phyloP scores from a whole-genome alignment of 129 eudicot genomes.

The Apium graveolens region DNA sequence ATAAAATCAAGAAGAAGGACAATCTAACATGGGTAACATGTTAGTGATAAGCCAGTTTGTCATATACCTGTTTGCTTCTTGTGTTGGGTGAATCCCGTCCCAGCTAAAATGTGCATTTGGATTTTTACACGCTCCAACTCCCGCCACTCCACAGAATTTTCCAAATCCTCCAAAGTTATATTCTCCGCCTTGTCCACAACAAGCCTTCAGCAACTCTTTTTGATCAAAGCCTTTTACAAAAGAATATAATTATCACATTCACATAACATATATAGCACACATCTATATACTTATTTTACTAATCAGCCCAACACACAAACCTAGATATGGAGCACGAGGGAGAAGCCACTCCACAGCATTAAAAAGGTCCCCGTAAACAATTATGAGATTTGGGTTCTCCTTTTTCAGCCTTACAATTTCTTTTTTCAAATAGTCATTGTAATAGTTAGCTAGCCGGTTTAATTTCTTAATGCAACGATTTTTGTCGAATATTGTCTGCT shows the following conservation, averaged over 20 bases:
- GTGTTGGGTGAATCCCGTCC: constrained; percentile 31
- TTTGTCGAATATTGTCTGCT: background rate
- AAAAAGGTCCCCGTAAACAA: constrained; percentile 24
- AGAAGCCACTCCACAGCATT: constrained; percentile 14
- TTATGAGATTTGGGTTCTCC: background rate
- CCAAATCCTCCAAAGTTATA: constrained; percentile 5
- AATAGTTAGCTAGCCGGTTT: constrained; percentile 8
- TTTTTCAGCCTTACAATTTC: background rate
- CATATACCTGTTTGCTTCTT: constrained; percentile 13
- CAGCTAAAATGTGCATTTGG: constrained; percentile 15
- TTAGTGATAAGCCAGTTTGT: background rate
- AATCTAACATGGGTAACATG: background rate
- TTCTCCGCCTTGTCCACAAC: constrained; percentile 28
- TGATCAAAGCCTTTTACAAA: constrained; percentile 12
- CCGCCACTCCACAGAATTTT: constrained; percentile 17
- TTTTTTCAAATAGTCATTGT: constrained; percentile 10
- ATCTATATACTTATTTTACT: background rate
- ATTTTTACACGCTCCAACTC: constrained; percentile 17
- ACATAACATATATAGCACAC: background rate
- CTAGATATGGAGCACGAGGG: constrained; percentile 8
- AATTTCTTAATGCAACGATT: background rate
- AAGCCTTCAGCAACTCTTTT: constrained; percentile 3
- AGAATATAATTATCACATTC: background rate
- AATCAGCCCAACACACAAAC: background rate
- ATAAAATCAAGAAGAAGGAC: background rate